These are phyloP conservation scores for Falciphora oryzae DNA, from an alignment of 2,329 filamentous ascomycete genomes.

Conservation along the genomic window DNA sequence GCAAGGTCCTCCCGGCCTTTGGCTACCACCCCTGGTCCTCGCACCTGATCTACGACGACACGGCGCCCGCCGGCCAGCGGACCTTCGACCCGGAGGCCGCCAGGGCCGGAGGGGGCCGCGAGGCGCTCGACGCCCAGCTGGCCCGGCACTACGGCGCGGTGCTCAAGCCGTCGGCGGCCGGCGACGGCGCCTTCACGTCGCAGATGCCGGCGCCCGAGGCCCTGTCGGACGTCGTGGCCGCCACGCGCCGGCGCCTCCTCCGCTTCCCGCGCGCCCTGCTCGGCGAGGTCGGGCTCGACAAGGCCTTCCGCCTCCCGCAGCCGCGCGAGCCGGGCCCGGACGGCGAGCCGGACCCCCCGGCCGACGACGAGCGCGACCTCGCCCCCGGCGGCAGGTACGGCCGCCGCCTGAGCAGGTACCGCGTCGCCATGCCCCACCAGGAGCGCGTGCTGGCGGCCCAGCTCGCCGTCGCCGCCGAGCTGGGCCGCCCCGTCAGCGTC, in stretches of 20 bases:
- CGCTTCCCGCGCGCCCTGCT: constrained; percentile 57
- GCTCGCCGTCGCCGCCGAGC: constrained; percentile 63
- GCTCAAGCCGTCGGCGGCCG: constrained; percentile 47
- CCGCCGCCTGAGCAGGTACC: constrained; percentile 59
- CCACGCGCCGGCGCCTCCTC: constrained; percentile 50
- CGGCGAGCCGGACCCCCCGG: constrained; percentile 15
- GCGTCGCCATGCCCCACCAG: constrained; percentile 65
- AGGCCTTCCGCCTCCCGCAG: constrained; percentile 66
- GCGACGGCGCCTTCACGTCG: constrained; percentile 35
- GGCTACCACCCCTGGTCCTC: constrained; percentile 89
- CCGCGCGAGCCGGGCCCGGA: constrained; percentile 20
- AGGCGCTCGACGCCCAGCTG: neutral
- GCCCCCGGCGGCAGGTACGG: constrained; percentile 69
- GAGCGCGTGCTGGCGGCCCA: constrained; percentile 59
- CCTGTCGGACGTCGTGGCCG: constrained; percentile 32
- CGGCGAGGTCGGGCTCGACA: constrained; percentile 74
- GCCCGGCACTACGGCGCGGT: constrained; percentile 60
- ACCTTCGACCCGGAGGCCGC: constrained; percentile 28
- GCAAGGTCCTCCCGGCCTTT: constrained; percentile 59
- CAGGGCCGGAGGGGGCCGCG: constrained; percentile 17
- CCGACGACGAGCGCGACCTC: constrained; percentile 37
- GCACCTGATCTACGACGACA: constrained; percentile 65
- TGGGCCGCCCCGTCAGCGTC: constrained; percentile 59
- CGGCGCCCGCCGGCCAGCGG: constrained; percentile 21
- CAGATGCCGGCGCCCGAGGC: constrained; percentile 55